phyloP scores from a whole-genome alignment of 805 yeast genomes.

The Kodamaea jinghongensis region DNA sequence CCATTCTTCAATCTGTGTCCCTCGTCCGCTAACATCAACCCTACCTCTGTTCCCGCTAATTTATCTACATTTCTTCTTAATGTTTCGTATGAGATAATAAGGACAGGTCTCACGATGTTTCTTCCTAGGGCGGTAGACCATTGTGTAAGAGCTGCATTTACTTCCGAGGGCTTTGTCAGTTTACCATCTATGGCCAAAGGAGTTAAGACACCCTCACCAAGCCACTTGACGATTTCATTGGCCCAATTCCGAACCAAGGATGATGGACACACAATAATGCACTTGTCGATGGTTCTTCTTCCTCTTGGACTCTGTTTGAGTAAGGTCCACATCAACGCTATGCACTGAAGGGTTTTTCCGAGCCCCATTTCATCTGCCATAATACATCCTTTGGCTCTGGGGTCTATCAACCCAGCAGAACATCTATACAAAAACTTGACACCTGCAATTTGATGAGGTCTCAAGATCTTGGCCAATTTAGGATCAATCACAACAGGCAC shows the following conservation, averaged over 20 bases:
- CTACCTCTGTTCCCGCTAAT: conserved; percentile 74
- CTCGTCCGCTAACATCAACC: conserved; percentile 66
- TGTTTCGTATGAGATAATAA: conserved; percentile 93
- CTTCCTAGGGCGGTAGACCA: conserved; percentile 92
- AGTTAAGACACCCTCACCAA: conserved; percentile 85
- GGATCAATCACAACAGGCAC: conserved; percentile 98
- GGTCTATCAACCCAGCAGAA: conserved; percentile 80
- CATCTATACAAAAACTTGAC: conserved; percentile 88
- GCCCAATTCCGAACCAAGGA: conserved; percentile 96
- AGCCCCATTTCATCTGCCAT: conserved; percentile 99
- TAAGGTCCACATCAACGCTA: conserved; percentile 89
- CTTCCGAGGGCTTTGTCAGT: conserved; percentile 64
- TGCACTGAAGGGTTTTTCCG: conserved; percentile 88
- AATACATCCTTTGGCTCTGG: conserved; percentile 89
- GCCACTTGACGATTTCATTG: conserved; percentile 90
- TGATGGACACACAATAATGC: conserved; percentile 93
- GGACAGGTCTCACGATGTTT: conserved; percentile 85
- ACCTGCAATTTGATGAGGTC: conserved; percentile 97
- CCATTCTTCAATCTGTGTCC: conserved; percentile 58
- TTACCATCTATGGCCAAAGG: conserved; percentile 94
- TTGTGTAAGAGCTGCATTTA: conserved; percentile 62
- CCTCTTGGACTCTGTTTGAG: conserved; percentile 86
- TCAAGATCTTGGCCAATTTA: conserved; percentile 68
- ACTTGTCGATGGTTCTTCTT: conserved; percentile 77
- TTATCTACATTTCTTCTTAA: conserved; percentile 79